Evolutionary conservation across 2,329 filamentous ascomycete species (phyloP), one percentile per base, ranked within the genome.

Genomic region (Cladosporium halotolerans): DNA sequence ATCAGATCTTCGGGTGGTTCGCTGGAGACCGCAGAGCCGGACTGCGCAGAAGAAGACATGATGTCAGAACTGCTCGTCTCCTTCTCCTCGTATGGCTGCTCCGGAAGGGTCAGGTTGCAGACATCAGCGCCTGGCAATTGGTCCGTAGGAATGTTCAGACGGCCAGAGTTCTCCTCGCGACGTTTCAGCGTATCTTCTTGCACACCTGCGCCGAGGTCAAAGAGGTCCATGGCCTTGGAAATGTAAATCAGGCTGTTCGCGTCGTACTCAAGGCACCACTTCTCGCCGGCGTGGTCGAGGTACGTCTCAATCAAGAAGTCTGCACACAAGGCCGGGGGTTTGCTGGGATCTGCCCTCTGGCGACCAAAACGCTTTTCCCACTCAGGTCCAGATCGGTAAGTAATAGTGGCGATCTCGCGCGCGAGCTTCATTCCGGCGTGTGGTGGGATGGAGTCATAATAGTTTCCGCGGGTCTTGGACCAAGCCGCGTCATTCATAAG

Each of bases 401-500:
- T 99, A 44, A 99, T 91, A 1, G 93, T 99, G 13, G 93, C 93
- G 63, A 99, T 99, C 72, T 99, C 89, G 55, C 93, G 85, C 0
- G 93, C 92, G 6, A 99, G 84, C 73, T 99, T 99, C 92, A 99
- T 97, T 46, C 93, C 93, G 0, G 88, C 85, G 66, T 99, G 93
- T 0, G 93, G 93, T 2, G 93, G 93, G 6, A 99, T 83, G 40
- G 78, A 75, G 64, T 85, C 86, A 68, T 96, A 95, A 58, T 80
- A 82, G 76, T 97, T 97, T 2, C 93, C 93, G 34, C 93, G 83
- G 61, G 89, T 88, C 34, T 63, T 59, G 9, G 68, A 60, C 93
- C 93, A 99, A 65, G 95, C 90, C 2, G 91, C 90, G 65, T 99
- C 93, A 86, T 96, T 96, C 91, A 99, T 97, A 45, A 99, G 80